These are phyloP conservation scores for Aspergillus spinulosporus DNA, from an alignment of 2,329 filamentous ascomycete species.

Conservation along the genomic window DNA sequence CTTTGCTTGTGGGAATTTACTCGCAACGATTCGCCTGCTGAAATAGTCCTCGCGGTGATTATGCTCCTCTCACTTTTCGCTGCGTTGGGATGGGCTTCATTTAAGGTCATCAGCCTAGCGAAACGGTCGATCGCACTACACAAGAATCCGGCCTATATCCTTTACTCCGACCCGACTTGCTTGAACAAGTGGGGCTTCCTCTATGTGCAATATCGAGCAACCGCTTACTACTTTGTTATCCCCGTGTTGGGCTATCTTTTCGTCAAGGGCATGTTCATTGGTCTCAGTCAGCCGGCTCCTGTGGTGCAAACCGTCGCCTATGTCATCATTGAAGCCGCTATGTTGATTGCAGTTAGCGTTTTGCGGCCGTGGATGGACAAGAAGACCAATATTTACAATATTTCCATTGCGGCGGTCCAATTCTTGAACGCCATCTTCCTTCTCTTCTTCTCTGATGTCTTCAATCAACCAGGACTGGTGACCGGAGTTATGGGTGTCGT, in stretches of 20 bases:
- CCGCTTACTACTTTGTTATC: slow-evolving; percentile 92
- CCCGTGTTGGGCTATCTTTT: slow-evolving; percentile 75
- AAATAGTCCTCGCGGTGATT: slow-evolving; percentile 83
- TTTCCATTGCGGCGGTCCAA: slow-evolving; percentile 84
- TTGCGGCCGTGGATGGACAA: slow-evolving; percentile 98
- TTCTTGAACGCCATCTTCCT: slow-evolving; percentile 89
- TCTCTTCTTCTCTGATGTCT: slow-evolving; percentile 82
- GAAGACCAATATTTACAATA: slow-evolving; percentile 96
- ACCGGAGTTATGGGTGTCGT: slow-evolving; percentile 86
- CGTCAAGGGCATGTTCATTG: slow-evolving; percentile 88
- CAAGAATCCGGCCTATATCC: slow-evolving; percentile 94
- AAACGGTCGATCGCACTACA: slow-evolving; percentile 87
- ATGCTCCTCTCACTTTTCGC: slow-evolving; percentile 79
- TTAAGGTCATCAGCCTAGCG: slow-evolving; percentile 86
- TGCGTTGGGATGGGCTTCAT: slow-evolving; percentile 80
- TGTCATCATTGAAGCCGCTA: slow-evolving; percentile 76
- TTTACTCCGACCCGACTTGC: slow-evolving; percentile 90
- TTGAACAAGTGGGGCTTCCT: slow-evolving; percentile 98
- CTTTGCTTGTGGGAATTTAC: slow-evolving; percentile 94
- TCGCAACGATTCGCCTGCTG: slow-evolving; percentile 76
- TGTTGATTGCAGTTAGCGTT: slow-evolving; percentile 75
- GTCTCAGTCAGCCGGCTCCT: slow-evolving; percentile 69
- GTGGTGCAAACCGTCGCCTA: slow-evolving; percentile 78
- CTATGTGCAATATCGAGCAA: slow-evolving; percentile 94
- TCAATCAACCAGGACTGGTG: slow-evolving; percentile 78